Base-by-base conservation (phyloP, 139 green algal species). In the Gonium pectorale region DNA sequence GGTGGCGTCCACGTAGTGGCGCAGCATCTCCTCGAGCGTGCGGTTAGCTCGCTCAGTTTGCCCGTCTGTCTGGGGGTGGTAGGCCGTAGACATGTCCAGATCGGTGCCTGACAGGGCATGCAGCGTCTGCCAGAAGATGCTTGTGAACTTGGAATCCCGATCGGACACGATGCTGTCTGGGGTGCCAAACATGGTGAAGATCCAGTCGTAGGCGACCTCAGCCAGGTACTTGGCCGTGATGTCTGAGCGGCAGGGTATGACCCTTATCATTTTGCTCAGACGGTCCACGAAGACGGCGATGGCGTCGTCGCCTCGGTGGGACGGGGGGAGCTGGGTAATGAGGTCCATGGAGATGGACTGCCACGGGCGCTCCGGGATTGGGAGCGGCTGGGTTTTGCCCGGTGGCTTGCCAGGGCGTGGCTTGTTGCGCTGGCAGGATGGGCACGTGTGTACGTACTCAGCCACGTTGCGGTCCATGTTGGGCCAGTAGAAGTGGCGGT, bases 1-100 rank as follows among this genome's bases (percentile, higher is more conserved):
- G 5, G 70, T 27, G 24, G 24, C 43, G 31, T 71, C 1, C 90
- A 64, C 70, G 31, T 86, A 93, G n/a, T 70, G 63, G 6, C 63
- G 9, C 26, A 70, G 33, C 63, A 70, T 70, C 33, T 70, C 63
- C 33, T 70, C 63, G 9, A 70, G 9, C 5, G 63, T 70, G 31
- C 63, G 63, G 63, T 46, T 70, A 19, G 63, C 63, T 6, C 63
- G 63, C 63, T 70, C 63, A 8, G 63, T 70, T 8, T 46, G 63
- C 7, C 63, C n/a, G n/a, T n/a, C n/a, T n/a, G n/a, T n/a, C n/a
- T n/a, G n/a, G n/a, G n/a, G n/a, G n/a, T n/a, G n/a, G 63, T 70
- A 21, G 8, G 63, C 63, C 33, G 63, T 43, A 43, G 29, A 43
- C 63, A 70, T 70, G 7, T 43, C 43, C 6, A 70, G 63, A 11